Evolutionary conservation across 1,284 basidiomycete genomes (phyloP).

Genomic region (Lentinula novae-zelandiae): DNA sequence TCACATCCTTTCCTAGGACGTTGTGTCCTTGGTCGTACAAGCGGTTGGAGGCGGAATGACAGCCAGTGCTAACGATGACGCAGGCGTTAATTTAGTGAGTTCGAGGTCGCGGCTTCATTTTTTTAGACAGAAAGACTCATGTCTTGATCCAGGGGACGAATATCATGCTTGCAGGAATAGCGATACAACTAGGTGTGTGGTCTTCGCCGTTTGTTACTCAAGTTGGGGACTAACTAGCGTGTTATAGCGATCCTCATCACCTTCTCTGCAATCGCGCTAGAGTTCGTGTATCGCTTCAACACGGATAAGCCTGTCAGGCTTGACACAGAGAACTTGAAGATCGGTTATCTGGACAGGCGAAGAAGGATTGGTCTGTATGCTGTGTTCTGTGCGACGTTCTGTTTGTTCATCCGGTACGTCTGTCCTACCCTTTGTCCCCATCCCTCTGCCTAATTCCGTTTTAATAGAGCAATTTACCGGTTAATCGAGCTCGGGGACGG

Average conservation of each 20-base stretch:
- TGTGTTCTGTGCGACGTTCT: constrained; percentile 2
- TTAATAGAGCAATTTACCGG: constrained; percentile 8
- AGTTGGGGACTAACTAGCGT: background rate
- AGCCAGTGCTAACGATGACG: constrained; percentile 20
- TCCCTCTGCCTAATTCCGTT: background rate
- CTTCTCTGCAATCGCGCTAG: background rate
- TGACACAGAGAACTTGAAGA: background rate
- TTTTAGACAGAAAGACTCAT: background rate
- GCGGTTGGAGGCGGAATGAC: constrained; percentile 38
- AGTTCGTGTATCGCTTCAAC: constrained; percentile 4
- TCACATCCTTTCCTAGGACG: constrained; percentile 19
- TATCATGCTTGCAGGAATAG: constrained; percentile 38
- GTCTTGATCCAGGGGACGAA: constrained; percentile 23
- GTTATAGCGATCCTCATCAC: background rate
- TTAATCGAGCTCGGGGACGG: constrained; percentile 10
- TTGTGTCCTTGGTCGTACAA: constrained; percentile 40
- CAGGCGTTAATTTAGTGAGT: constrained; percentile 12
- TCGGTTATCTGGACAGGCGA: background rate
- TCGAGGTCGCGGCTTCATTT: no score
- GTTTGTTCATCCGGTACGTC: constrained; percentile 9
- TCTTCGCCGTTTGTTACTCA: no score
- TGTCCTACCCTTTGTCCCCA: background rate
- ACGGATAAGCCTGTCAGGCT: background rate
- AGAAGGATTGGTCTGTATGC: constrained; percentile 3
- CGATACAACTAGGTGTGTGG: constrained; percentile 17